phyloP scores from a whole-genome alignment of 352 stramenopile species.

The Phytophthora niederhauseri region DNA sequence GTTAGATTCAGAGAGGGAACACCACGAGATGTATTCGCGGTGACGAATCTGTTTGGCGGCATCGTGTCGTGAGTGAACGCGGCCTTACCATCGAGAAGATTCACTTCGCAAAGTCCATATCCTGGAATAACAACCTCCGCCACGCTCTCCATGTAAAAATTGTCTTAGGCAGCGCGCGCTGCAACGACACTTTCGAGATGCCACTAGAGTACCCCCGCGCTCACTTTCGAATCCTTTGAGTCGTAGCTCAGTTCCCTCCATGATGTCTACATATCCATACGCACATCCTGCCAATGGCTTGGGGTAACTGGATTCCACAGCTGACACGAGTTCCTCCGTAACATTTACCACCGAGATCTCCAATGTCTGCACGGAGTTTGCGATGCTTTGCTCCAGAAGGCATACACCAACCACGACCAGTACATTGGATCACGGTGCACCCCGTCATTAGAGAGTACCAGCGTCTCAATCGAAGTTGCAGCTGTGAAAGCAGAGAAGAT shows the following conservation, averaged over 20 bases:
- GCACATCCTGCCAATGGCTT: background rate
- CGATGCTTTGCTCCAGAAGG: conserved; percentile 1
- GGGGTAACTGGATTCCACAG: background rate
- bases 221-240: background rate
- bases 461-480: background rate
- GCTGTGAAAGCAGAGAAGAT: conserved; percentile 1
- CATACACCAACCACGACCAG: conserved; percentile 5
- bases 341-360: background rate
- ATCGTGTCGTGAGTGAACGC: background rate
- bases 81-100: background rate
- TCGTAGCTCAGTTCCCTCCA: background rate
- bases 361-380: background rate
- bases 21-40: background rate
- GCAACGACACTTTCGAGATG: background rate
- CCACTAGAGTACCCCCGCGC: background rate
- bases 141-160: background rate
- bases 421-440: background rate
- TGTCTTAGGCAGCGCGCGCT: background rate
- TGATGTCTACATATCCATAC: background rate
- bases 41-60: background rate
- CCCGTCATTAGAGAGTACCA: background rate
- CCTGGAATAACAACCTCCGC: conserved; percentile 2
- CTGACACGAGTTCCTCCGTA: background rate
- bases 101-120: background rate
- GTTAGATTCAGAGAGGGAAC: conserved; percentile 1